Evolutionary conservation across 208 protist genomes (phyloP).

Genomic region (Porcisia deanei): DNA sequence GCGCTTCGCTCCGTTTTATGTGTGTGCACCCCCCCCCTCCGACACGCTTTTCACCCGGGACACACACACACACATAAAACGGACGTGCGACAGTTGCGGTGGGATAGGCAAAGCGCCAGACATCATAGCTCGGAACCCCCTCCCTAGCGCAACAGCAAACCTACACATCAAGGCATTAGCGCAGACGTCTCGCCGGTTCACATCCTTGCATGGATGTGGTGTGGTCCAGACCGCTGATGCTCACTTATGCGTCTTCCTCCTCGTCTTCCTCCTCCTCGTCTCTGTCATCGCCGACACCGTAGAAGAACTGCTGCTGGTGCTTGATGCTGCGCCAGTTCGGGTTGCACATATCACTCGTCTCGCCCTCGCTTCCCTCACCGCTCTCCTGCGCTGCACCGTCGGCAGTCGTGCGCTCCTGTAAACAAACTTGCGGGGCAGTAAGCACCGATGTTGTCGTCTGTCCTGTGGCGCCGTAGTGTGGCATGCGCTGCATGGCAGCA

Average conservation of each 20-base stretch:
- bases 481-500: constrained; percentile 48
- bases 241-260: constrained; percentile 5
- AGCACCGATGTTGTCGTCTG: constrained; percentile 67
- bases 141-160: no score
- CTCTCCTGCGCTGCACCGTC: constrained; percentile 4
- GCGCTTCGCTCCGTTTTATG: background rate
- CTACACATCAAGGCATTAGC: no score
- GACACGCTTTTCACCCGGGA: background rate
- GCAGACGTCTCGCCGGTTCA: no score
- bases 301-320: constrained; percentile 80
- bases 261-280: constrained; percentile 32
- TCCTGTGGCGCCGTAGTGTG: constrained; percentile 40
- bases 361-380: constrained; percentile 4
- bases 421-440: constrained; percentile 21
- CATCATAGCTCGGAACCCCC: no score
- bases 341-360: constrained; percentile 45
- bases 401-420: constrained; percentile 7
- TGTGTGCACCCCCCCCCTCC: background rate
- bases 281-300: constrained; percentile 48
- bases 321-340: constrained; percentile 78
- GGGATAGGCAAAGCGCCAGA: no score
- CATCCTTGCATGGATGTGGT: background rate
- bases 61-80: background rate
- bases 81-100: background rate
- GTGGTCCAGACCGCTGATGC: background rate